Evolutionary conservation across 169 alveolate species (phyloP), one percentile per base, ranked within the genome.

Genomic region (Plasmodium gonderi): DNA sequence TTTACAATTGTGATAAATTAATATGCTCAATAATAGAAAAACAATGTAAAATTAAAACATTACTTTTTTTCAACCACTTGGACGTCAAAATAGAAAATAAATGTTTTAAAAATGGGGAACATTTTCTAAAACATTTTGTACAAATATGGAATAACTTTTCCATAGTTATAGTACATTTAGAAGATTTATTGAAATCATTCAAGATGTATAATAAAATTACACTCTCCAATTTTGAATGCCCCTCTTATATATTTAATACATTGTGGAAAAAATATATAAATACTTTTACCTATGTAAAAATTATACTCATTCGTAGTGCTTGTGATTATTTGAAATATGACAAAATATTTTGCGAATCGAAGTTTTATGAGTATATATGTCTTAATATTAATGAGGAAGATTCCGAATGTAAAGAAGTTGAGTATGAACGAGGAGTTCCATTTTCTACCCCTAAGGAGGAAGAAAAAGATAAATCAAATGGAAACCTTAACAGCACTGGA

Each of bases 251-350:
- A 75, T 85, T 85, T 85, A 75, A 51, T 75, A 33, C 65, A 9
- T 23, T 85, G 47, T 85, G 92, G 92, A 54, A 75, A 45, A 54
- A 75, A 33, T 85, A 78, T 75, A 85, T 60, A 8, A 42, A 85
- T 20, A 29, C 67, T 14, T 85, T 26, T 85, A 20, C 36, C 23
- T 42, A 23, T 51, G 68, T 85, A 65, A 85, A 85, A 78, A 47
- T 64, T 60, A 11, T 36, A 4, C 31, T 85, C 17, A 85, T 85
- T 36, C 65, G 72, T 12, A 74, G 92, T 65, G 49, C 74, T 68
- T 85, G 80, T 54, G 79, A 85, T 33, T 85, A 75, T 85, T 75
- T 85, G 68, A 85, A 75, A 54, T 75, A 51, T 17, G 92, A 85
- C 47, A 85, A 75, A 65, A 64, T 51, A 31, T 85, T 33, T 75